phyloP scores from a whole-genome alignment of 352 stramenopile genomes.

The Phytophthora cryptogea region DNA sequence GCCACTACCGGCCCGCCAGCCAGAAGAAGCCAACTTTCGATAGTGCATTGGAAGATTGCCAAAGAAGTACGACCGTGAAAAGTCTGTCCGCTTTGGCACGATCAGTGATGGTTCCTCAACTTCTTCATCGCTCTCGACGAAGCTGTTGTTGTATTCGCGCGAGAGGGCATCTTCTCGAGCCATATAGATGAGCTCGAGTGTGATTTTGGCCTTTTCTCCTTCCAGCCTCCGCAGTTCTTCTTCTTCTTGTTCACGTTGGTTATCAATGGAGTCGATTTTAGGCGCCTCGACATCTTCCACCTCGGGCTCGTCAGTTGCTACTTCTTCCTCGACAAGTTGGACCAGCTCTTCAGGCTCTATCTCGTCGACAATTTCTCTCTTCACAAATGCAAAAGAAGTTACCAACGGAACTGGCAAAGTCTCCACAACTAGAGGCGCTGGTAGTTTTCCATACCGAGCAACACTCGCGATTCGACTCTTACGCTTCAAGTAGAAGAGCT shows the following conservation, averaged over 20 bases:
- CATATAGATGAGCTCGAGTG: slow-evolving; percentile 36
- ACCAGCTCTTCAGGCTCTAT: slow-evolving; percentile 12
- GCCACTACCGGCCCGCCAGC: slow-evolving; percentile 60
- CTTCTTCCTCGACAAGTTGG: slow-evolving; percentile 20
- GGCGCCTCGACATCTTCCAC: slow-evolving; percentile 8
- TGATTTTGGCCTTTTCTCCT: slow-evolving; percentile 22
- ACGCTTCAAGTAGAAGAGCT: slow-evolving; percentile 50
- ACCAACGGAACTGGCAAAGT: slow-evolving; percentile 38
- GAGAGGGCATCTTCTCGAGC: slow-evolving; percentile 35
- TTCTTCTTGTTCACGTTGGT: slow-evolving; percentile 31
- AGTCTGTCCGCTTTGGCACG: slow-evolving; percentile 66
- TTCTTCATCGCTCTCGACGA: slow-evolving; percentile 62
- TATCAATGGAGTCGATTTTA: slow-evolving; percentile 10
- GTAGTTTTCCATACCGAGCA: slow-evolving; percentile 46
- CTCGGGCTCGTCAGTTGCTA: slow-evolving; percentile 8
- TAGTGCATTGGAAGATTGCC: slow-evolving; percentile 56
- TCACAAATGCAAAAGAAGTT: slow-evolving; percentile 39
- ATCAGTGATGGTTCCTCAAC: slow-evolving; percentile 40
- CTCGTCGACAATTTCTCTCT: slow-evolving; percentile 14
- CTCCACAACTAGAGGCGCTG: slow-evolving; percentile 50
- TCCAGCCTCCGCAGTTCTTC: slow-evolving; percentile 23
- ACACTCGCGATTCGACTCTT: slow-evolving; percentile 47
- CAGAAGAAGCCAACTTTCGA: slow-evolving; percentile 44
- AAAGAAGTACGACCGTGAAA: slow-evolving; percentile 77
- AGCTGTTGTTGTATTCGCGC: slow-evolving; percentile 33